A percentile compares a stretch with the other conserved stretches of the same genome.
Evolutionary conservation across 192 early-diverging fungal genomes (phyloP).

Genomic region (Ambispora gerdemannii): DNA sequence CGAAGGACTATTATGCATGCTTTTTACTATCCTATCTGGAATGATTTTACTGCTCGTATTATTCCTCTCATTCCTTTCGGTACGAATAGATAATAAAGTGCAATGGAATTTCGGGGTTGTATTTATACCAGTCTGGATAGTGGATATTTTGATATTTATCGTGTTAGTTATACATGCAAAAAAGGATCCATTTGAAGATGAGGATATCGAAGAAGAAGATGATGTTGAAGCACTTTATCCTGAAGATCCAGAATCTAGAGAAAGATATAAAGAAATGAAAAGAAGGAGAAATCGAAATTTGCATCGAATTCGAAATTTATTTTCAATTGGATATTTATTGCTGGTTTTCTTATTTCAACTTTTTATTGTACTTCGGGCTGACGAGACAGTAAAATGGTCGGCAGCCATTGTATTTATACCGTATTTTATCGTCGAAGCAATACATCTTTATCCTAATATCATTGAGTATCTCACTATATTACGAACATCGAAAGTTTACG

Average conservation of each 20-base stretch:
- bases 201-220: constrained; percentile 44
- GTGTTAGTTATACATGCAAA: constrained; percentile 33
- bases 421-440: constrained; percentile 77
- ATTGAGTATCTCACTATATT: constrained; percentile 39
- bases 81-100: constrained; percentile 67
- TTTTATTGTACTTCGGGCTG: constrained; percentile 67
- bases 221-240: constrained; percentile 38
- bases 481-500: constrained; percentile 28
- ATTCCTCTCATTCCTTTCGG: constrained; percentile 79
- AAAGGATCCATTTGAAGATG: constrained; percentile 42
- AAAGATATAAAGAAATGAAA: constrained; percentile 45
- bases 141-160: constrained; percentile 52
- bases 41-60: constrained; percentile 65
- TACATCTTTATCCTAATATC: constrained; percentile 54
- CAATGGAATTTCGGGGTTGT: constrained; percentile 71
- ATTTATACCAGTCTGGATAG: constrained; percentile 80
- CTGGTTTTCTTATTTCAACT: constrained; percentile 76
- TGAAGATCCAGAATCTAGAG: constrained; percentile 42
- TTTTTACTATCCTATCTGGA: constrained; percentile 53
- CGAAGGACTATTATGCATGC: constrained; percentile 57
- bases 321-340: constrained; percentile 43
- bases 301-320: constrained; percentile 23
- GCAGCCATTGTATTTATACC: constrained; percentile 73
- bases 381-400: constrained; percentile 58
- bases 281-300: constrained; percentile 32